A percentile compares a stretch with the other conserved stretches of the same genome.
Conservation (phyloP, 225 moss, liverwort and hornwort genomes). For the Sphagnum tenellum region DNA sequence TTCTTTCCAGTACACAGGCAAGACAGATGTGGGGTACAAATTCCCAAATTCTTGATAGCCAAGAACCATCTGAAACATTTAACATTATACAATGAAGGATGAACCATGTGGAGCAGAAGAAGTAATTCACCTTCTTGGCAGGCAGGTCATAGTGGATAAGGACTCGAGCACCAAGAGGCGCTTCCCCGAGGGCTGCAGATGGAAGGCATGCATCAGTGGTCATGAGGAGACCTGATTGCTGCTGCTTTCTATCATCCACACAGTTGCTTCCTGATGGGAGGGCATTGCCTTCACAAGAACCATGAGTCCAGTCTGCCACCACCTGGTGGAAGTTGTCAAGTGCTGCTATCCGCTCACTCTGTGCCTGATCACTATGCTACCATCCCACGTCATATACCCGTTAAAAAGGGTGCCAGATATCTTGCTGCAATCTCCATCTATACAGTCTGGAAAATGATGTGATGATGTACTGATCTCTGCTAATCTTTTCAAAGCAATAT, state of each 20-base stretch:
- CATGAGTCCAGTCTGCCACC: slow-evolving; percentile 67
- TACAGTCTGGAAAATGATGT: too few relatives aligned
- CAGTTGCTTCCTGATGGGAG: slow-evolving; percentile 20
- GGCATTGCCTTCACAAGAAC: slow-evolving; percentile 29
- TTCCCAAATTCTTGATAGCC: background rate
- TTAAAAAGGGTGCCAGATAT: too few relatives aligned
- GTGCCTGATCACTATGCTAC: slow-evolving; percentile 85
- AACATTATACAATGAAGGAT: background rate
- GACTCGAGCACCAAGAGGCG: slow-evolving; percentile 61
- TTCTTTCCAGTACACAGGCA: too few relatives aligned
- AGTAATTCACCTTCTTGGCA: slow-evolving; percentile 50
- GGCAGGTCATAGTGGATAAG: slow-evolving; percentile 91
- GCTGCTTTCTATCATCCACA: slow-evolving; percentile 25
- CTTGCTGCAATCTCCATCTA: too few relatives aligned
- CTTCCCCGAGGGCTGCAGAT: slow-evolving; percentile 54
- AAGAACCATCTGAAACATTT: background rate
- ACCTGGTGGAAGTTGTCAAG: slow-evolving; percentile 54
- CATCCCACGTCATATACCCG: slow-evolving; percentile 6
- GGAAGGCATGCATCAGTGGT: slow-evolving; percentile 88
- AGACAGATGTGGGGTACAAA: background rate
- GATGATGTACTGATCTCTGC: too few relatives aligned
- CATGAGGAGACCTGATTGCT: slow-evolving; percentile 62
- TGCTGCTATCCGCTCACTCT: slow-evolving; percentile 53
- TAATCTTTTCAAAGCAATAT: too few relatives aligned
- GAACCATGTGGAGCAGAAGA: too few relatives aligned